These are phyloP conservation scores for Limonomyces culmigenus DNA, from an alignment of 1,284 basidiomycete genomes.

Conservation along the genomic window DNA sequence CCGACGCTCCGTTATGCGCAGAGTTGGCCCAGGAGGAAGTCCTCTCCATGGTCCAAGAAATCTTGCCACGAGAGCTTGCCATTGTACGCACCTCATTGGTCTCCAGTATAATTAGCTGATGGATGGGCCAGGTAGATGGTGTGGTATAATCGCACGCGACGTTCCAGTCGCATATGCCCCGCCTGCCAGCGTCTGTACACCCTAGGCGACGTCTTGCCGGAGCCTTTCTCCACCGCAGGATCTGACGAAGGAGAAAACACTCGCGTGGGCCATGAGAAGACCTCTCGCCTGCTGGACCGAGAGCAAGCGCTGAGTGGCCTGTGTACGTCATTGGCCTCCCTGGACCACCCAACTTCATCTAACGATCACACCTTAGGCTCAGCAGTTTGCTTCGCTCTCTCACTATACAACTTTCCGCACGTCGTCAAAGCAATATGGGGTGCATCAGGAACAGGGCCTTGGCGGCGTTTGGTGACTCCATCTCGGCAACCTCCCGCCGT, in stretches of 20 bases:
- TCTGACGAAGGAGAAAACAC: neutral
- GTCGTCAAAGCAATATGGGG: neutral
- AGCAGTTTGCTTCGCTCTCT: neutral
- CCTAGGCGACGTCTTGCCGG: neutral
- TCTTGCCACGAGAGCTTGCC: conserved; percentile 54
- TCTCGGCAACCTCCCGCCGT: no score
- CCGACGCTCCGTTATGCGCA: conserved; percentile 44
- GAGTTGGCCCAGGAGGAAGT: conserved; percentile 60
- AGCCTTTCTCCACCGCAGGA: neutral
- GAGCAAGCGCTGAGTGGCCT: neutral
- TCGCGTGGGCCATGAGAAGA: neutral
- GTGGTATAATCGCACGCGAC: neutral
- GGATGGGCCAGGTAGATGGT: no score
- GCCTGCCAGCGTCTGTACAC: neutral
- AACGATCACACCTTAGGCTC: neutral
- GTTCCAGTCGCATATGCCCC: neutral
- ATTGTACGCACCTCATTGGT: conserved; percentile 28
- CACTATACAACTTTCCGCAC: neutral
- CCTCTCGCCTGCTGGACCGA: neutral
- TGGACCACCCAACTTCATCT: neutral
- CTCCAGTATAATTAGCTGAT: neutral
- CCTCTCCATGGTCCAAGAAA: conserved; percentile 45
- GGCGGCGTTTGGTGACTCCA: no score
- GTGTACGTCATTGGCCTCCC: neutral
- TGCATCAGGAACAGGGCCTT: no score